These are phyloP conservation scores for Trichoderma brevicompactum DNA, from an alignment of 2,329 filamentous ascomycete species.

Conservation along the genomic window DNA sequence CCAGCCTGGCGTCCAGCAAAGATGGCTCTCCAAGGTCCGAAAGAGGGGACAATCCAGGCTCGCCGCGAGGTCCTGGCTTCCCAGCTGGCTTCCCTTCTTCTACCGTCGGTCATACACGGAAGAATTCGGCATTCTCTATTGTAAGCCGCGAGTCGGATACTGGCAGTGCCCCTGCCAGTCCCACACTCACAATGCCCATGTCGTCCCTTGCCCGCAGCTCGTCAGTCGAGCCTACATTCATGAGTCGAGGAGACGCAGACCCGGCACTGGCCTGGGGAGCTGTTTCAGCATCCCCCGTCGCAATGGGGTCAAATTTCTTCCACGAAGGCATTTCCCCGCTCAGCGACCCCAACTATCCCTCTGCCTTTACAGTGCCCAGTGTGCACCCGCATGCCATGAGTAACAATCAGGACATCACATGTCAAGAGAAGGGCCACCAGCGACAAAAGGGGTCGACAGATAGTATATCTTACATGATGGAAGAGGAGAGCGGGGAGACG, in stretches of 20 bases:
- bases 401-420: slow-evolving; percentile 13
- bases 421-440: slow-evolving; percentile 50
- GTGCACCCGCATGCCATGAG: slow-evolving; percentile 11
- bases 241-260: not conserved
- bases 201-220: slow-evolving; percentile 31
- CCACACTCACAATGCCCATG: slow-evolving; percentile 53
- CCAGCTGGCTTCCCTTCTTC: slow-evolving; percentile 30
- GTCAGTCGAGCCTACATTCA: not conserved
- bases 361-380: slow-evolving; percentile 1
- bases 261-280: not conserved
- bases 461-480: slow-evolving; percentile 70
- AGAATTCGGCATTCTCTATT: slow-evolving; percentile 56
- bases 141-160: slow-evolving; percentile 55
- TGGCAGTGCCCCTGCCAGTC: slow-evolving; percentile 53
- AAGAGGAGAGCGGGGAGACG: slow-evolving; percentile 63
- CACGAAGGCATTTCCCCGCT: slow-evolving; percentile 16
- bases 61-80: slow-evolving; percentile 42
- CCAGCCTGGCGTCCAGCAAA: slow-evolving; percentile 64
- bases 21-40: slow-evolving; percentile 57
- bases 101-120: slow-evolving; percentile 46
- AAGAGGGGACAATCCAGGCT: slow-evolving; percentile 53
- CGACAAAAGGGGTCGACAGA: slow-evolving; percentile 63
- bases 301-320: not conserved
- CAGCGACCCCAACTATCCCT: slow-evolving; percentile 3
- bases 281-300: not conserved